These are phyloP conservation scores for Cryptococcus amylolentus DNA, from an alignment of 1,284 basidiomycete species.

Conservation along the genomic window DNA sequence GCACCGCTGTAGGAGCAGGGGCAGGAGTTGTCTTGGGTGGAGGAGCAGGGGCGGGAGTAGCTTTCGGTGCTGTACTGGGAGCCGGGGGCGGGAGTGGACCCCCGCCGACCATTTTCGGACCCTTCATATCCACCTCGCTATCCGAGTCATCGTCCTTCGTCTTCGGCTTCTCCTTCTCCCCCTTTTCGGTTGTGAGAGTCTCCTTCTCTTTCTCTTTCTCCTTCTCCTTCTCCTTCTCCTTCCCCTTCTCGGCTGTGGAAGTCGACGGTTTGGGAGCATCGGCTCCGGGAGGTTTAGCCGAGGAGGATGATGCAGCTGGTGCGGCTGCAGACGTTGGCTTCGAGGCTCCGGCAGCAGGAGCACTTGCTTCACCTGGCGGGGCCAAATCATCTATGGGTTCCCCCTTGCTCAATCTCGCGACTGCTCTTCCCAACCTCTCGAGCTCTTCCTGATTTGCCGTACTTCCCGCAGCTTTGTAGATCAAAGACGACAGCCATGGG, in stretches of 20 bases:
- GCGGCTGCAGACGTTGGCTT: neutral
- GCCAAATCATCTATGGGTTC: constrained; percentile 23
- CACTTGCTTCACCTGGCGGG: neutral
- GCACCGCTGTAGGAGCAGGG: neutral
- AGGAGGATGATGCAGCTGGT: neutral
- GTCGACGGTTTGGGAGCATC: constrained; percentile 1
- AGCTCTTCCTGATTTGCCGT: constrained; percentile 43
- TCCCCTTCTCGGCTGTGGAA: neutral
- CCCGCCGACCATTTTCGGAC: constrained; percentile 37
- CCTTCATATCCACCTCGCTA: constrained; percentile 34
- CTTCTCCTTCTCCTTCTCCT: neutral
- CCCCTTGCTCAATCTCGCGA: constrained; percentile 35
- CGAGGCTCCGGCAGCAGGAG: neutral
- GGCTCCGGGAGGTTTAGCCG: constrained; percentile 1
- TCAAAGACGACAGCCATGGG: constrained; percentile 42
- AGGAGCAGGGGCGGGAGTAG: neutral
- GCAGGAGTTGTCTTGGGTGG: neutral
- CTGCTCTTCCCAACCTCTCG: constrained; percentile 39
- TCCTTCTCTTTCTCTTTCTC: neutral
- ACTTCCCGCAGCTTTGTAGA: constrained; percentile 46
- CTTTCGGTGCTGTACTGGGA: neutral
- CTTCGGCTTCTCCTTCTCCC: neutral
- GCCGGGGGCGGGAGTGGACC: constrained; percentile 13
- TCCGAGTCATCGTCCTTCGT: constrained; percentile 22
- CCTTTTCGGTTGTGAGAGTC: too few relatives aligned